Evolutionary conservation across 306 rosid species (phyloP), one percentile per base, ranked within the genome.

Genomic region (Mimosa bimucronata): DNA sequence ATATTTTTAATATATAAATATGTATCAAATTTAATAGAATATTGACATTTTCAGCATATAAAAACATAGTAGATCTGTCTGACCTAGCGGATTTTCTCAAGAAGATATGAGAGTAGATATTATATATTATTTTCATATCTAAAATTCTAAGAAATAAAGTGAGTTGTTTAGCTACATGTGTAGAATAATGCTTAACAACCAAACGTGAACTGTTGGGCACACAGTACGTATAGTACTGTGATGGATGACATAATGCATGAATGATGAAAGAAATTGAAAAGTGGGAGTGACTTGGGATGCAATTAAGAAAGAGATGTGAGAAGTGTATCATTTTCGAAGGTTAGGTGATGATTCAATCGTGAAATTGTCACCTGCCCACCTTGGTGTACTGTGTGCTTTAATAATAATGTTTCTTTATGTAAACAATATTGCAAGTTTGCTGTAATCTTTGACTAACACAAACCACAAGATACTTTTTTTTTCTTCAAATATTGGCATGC

Each of bases 391-490:
- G 38, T 46, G 1, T 21, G 16, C 50, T 67, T 67, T 40, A 48
- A 48, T 53, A 28, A 61, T 57, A 12, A 18, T 40, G 18, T 69
- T 41, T 23, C n/a, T 41, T 69, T 12, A 2, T 41, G 5, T 41
- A 69, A 69, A 40, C 74, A 41, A 69, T 0, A 34, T 34, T 34
- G 18, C 55, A 69, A 69, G 21, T 21, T 69, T 41, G 55, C 74
- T 40, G 74, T 69, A 42, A 41, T 69, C 55, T 42, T 69, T 69
- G 74, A 69, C 74, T 69, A 69, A 69, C 21, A 12, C 31, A 6
- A 23, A 41, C 74, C 9, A 42, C 16, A 23, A 2, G 10, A 68
- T 68, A 21, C 25, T 9, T 18, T 53, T 50, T 50, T 50, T 42
- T 13, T 48, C 18, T 48, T 28, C 60, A 53, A 23, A 41, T 69